phyloP scores from a whole-genome alignment of 495 filamentous ascomycete genomes.

The Neurospora sp. region DNA sequence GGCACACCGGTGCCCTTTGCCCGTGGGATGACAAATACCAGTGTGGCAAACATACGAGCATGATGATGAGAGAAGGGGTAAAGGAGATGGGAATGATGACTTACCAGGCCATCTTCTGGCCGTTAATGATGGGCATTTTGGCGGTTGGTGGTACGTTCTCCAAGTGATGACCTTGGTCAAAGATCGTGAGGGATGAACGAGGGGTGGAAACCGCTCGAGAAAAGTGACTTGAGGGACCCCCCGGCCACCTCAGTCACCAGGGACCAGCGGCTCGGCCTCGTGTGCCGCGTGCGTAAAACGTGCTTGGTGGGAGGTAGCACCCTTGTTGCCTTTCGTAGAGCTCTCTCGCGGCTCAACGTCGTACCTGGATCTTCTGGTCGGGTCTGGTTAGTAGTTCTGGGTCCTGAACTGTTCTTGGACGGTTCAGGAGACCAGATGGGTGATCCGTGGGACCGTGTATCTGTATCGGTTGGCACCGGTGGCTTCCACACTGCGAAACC shows the following conservation, averaged over 20 bases:
- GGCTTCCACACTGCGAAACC: not conserved
- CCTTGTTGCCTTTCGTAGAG: not conserved
- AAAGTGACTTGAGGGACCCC: not conserved
- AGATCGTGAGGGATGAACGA: not conserved
- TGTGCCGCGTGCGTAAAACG: not conserved
- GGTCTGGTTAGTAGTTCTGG: not conserved
- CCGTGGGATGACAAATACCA: slow-evolving; percentile 4
- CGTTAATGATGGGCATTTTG: slow-evolving; percentile 46
- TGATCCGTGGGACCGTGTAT: not conserved
- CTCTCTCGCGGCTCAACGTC: not conserved
- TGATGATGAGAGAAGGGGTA: slow-evolving; percentile 2
- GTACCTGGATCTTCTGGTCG: not conserved
- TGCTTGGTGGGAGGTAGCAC: not conserved
- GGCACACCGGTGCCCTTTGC: not conserved
- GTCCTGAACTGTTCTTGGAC: not conserved
- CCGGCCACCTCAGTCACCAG: not conserved
- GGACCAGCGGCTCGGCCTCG: not conserved
- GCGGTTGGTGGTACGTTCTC: not conserved
- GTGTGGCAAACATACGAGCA: not conserved
- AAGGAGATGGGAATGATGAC: slow-evolving; percentile 13
- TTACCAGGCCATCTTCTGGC: slow-evolving; percentile 51
- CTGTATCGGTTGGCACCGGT: not conserved
- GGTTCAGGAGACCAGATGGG: not conserved
- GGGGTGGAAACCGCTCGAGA: not conserved
- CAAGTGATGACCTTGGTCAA: not conserved